Percentiles rank a stretch among this genome's conserved stretches.
phyloP scores from a whole-genome alignment of 2,329 filamentous ascomycete genomes.

The Apiospora koreana region DNA sequence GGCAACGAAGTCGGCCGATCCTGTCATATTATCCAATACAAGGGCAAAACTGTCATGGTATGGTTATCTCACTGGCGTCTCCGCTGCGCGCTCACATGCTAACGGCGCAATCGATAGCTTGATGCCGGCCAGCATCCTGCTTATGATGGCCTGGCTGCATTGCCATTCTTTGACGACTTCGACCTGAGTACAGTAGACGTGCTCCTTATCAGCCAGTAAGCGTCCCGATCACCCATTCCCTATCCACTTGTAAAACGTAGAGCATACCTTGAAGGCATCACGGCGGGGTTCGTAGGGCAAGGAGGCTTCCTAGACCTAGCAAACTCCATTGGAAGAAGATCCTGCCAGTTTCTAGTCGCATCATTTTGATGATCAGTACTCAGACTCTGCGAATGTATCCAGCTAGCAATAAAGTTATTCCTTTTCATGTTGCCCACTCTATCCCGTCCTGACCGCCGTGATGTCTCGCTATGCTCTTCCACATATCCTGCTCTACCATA shows the following conservation, averaged over 20 bases:
- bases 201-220: conserved; percentile 98
- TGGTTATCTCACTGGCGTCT: conserved; percentile 30
- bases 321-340: conserved; percentile 5
- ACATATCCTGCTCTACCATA: conserved; percentile 11
- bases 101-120: conserved; percentile 57
- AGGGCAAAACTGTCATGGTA: conserved; percentile 99
- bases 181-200: conserved; percentile 97
- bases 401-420: conserved; percentile 47
- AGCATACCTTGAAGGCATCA: conserved; percentile 22
- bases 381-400: conserved; percentile 29
- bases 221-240: conserved; percentile 32
- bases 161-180: conserved; percentile 98
- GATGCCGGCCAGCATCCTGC: conserved; percentile 97
- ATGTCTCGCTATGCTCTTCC: conserved; percentile 15
- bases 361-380: background rate
- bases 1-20: conserved; percentile 97
- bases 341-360: conserved; percentile 6
- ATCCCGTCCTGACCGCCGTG: conserved; percentile 28
- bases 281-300: conserved; percentile 26
- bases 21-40: conserved; percentile 98
- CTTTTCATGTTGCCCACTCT: conserved; percentile 21
- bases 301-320: conserved; percentile 18
- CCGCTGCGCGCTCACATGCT: conserved; percentile 18
- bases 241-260: conserved; percentile 15
- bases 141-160: conserved; percentile 88